Conservation (phyloP, 495 filamentous ascomycete species). For the Podospora tetraspora region DNA sequence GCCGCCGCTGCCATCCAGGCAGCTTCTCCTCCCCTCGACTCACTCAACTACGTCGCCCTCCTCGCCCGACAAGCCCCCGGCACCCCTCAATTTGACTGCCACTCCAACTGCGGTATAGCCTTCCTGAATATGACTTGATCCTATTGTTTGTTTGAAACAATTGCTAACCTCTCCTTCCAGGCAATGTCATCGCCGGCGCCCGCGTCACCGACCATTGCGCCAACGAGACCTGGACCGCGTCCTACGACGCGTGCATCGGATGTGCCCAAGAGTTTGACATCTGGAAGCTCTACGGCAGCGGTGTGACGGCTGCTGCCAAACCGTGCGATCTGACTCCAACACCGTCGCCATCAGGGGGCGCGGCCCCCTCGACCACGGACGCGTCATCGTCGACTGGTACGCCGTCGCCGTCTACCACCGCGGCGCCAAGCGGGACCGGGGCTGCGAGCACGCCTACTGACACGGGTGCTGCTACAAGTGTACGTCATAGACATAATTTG, state of each 20-base stretch:
- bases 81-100: constrained; percentile 23
- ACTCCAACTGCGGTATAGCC: constrained; percentile 23
- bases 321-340: constrained; percentile 36
- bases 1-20: constrained; percentile 8
- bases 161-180: constrained; percentile 11
- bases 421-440: not conserved
- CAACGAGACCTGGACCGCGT: constrained; percentile 32
- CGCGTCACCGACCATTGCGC: constrained; percentile 32
- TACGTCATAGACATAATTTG: not conserved
- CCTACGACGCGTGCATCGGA: constrained; percentile 36
- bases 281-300: constrained; percentile 43
- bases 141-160: not conserved
- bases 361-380: not conserved
- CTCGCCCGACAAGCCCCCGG: constrained; percentile 20
- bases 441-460: not conserved
- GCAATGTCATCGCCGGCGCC: constrained; percentile 13
- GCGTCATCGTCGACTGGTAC: not conserved
- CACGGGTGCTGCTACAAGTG: not conserved
- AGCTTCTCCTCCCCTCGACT: not conserved
- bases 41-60: constrained; percentile 4
- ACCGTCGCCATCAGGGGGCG: constrained; percentile 21
- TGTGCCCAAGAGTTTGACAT: constrained; percentile 43
- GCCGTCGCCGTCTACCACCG: not conserved
- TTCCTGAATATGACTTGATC: not conserved
- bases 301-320: constrained; percentile 30